Conservation (phyloP, 768 basidiomycete genomes). For the Boletus bicolor region DNA sequence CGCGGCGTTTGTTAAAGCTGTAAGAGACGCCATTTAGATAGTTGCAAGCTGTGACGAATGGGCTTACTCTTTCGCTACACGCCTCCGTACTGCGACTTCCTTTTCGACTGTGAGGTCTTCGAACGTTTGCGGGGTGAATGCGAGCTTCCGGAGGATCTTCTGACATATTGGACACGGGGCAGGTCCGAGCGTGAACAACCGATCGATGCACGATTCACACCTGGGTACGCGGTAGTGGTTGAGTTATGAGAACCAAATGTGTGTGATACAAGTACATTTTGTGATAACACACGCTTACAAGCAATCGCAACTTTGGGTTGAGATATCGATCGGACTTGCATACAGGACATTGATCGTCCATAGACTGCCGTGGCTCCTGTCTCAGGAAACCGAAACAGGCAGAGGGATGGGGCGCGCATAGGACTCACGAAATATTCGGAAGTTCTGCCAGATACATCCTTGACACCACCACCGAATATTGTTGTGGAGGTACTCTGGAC, state of each 20-base stretch:
- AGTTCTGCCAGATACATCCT: slow-evolving; percentile 80
- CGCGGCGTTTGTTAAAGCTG: slow-evolving; percentile 92
- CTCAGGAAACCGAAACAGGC: slow-evolving; percentile 8
- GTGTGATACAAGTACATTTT: slow-evolving; percentile 68
- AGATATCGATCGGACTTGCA: slow-evolving; percentile 96
- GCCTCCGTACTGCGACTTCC: slow-evolving; percentile 84
- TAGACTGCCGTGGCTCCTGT: slow-evolving; percentile 46
- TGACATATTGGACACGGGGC: slow-evolving; percentile 94
- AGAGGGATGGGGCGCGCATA: not conserved
- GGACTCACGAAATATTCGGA: slow-evolving; percentile 73
- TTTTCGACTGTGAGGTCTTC: slow-evolving; percentile 92
- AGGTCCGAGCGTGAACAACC: slow-evolving; percentile 91
- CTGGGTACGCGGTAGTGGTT: slow-evolving; percentile 39
- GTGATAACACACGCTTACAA: slow-evolving; percentile 97
- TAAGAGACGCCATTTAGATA: not conserved
- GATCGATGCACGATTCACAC: slow-evolving; percentile 99
- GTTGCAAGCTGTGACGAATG: not conserved
- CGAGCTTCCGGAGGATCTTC: slow-evolving; percentile 82
- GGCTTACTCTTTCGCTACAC: slow-evolving; percentile 84
- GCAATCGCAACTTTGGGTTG: slow-evolving; percentile 88
- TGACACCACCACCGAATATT: slow-evolving; percentile 79
- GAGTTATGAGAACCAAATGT: slow-evolving; percentile 3
- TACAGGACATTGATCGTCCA: slow-evolving; percentile 94
- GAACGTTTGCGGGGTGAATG: slow-evolving; percentile 94
- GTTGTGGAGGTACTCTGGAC: slow-evolving; percentile 71